Percentiles rank a stretch among this genome's conserved stretches.
phyloP scores from a whole-genome alignment of 768 basidiomycete species.

The Coprinopsis cinerea region DNA sequence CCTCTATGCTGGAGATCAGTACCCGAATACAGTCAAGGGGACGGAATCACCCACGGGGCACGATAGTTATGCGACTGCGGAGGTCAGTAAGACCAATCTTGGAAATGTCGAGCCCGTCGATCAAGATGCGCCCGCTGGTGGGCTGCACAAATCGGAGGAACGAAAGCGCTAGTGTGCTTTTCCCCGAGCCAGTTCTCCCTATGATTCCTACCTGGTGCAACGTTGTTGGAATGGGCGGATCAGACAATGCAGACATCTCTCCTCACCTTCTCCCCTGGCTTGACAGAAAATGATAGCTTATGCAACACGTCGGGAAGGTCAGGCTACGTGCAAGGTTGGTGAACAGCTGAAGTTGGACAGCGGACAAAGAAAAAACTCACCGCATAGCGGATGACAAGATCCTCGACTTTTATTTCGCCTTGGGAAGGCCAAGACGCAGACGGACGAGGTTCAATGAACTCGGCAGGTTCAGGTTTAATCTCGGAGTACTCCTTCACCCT shows the following conservation, averaged over 20 bases:
- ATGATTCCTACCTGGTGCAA: constrained; percentile 55
- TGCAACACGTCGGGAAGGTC: constrained; percentile 86
- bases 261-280: constrained; percentile 68
- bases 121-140: constrained; percentile 61
- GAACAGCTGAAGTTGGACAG: neutral
- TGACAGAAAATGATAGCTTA: constrained; percentile 64
- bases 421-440: constrained; percentile 69
- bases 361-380: constrained; percentile 25
- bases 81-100: constrained; percentile 78
- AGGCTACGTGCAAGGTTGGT: constrained; percentile 42
- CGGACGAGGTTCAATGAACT: constrained; percentile 85
- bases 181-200: constrained; percentile 70
- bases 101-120: constrained; percentile 79
- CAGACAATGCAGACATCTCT: constrained; percentile 10
- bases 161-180: constrained; percentile 76
- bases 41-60: constrained; percentile 46
- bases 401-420: constrained; percentile 65
- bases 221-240: neutral
- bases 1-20: constrained; percentile 45
- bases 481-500: constrained; percentile 91
- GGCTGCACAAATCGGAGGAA: constrained; percentile 89
- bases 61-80: constrained; percentile 51
- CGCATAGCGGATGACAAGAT: constrained; percentile 73
- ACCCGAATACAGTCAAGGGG: neutral
- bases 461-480: constrained; percentile 67